Conservation (phyloP, 176 grass and related monocot genomes). For the Eremochloa ophiuroides region DNA sequence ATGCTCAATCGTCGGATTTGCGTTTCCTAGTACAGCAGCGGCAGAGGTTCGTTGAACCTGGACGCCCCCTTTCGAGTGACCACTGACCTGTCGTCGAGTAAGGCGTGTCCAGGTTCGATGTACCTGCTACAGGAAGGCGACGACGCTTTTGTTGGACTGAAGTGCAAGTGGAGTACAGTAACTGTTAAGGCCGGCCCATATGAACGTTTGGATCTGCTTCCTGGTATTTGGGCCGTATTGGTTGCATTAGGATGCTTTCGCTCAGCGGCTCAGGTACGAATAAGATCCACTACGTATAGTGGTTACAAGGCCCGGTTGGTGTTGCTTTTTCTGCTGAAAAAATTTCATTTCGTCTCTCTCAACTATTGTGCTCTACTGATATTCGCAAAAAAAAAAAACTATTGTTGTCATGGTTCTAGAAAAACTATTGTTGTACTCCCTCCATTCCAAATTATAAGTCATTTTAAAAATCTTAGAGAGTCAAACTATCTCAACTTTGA, state of each 20-base stretch:
- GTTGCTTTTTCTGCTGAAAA: too few species aligned
- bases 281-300: neutral
- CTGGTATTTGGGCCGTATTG: neutral
- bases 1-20: neutral
- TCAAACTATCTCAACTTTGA: too few species aligned
- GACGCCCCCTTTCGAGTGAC: neutral
- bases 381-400: too few species aligned
- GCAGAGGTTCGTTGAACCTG: neutral
- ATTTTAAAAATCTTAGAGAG: too few species aligned
- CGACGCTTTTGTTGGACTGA: neutral
- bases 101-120: conserved; percentile 24
- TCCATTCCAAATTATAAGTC: too few species aligned
- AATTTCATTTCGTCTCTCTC: too few species aligned
- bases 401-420: too few species aligned
- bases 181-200: neutral
- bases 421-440: too few species aligned
- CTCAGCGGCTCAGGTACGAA: neutral
- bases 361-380: too few species aligned
- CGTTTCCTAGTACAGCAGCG: neutral
- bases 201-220: neutral
- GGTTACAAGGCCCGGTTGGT: neutral
- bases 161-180: too few species aligned
- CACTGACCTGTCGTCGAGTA: too few species aligned
- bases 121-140: neutral
- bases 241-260: too few species aligned